These are phyloP conservation scores for Pyricularia sp. DNA, from an alignment of 2,329 filamentous ascomycete genomes.

Conservation along the genomic window DNA sequence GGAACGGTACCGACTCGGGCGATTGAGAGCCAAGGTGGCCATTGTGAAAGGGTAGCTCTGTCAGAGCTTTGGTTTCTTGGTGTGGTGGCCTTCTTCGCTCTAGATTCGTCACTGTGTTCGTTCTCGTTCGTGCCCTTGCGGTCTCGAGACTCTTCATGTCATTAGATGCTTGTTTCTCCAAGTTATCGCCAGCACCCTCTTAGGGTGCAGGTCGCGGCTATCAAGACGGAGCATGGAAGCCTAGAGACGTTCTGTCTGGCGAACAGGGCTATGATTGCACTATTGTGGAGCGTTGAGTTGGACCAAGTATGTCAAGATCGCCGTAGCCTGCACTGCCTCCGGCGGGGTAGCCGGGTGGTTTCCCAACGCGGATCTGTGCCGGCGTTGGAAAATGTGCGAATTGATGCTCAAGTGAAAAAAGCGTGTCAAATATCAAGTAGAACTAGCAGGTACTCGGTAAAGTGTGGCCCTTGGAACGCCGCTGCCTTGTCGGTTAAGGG, in stretches of 20 bases:
- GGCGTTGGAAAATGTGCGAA: background rate
- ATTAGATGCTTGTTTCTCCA: background rate
- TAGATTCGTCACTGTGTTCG: background rate
- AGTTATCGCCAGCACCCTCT: slow-evolving; percentile 17
- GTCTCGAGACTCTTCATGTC: background rate
- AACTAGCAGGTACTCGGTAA: background rate
- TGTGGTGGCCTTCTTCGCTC: slow-evolving; percentile 1
- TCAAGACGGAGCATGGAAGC: slow-evolving; percentile 14
- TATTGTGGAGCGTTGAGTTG: slow-evolving; percentile 2
- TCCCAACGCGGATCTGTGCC: background rate
- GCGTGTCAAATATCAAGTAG: background rate
- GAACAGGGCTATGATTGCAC: background rate
- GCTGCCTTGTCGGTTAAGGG: background rate
- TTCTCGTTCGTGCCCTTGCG: slow-evolving; percentile 2
- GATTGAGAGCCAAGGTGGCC: slow-evolving; percentile 21
- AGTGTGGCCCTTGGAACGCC: background rate
- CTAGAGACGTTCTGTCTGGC: background rate
- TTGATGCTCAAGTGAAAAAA: background rate
- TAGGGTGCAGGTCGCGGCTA: slow-evolving; percentile 17
- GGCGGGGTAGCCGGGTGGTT: background rate
- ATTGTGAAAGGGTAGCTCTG: background rate
- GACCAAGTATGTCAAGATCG: background rate
- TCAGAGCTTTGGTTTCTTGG: slow-evolving; percentile 23
- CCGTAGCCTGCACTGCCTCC: background rate
- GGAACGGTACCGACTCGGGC: slow-evolving; percentile 46